Base-by-base conservation (phyloP, 106 monocot genomes). In the Apostasia ramifera region DNA sequence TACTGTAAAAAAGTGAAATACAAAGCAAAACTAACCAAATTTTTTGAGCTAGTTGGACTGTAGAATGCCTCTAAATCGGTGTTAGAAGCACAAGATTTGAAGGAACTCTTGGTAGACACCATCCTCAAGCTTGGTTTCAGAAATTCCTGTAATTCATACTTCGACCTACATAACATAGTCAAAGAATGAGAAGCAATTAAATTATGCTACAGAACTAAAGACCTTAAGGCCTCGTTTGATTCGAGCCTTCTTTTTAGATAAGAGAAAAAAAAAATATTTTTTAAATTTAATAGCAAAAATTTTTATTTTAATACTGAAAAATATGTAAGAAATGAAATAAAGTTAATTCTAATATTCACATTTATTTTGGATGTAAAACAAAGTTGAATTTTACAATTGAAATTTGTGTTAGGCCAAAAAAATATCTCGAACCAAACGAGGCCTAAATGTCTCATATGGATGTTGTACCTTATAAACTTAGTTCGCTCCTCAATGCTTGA, bases 61-160 rank as follows among this genome's bases (percentile, higher is more conserved):
- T 57, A 74, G 63, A n/a, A 47, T 13, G 66, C 76, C 50, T 73
- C 61, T 2, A 70, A 51, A 71, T 77, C 71, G 47, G 70, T 80
- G 57, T 70, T 70, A 61, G 83, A 86, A 67, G 78, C 77, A 66
- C 65, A 62, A 47, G 71, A 69, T 66, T 70, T 63, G 66, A 83
- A 75, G 73, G 88, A 88, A 47, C 72, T 73, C 63, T 71, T 83
- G 48, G 88, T 77, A 71, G 94, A 91, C 61, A 83, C 77, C 67
- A 94, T 81, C 3, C 91, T 78, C 66, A 94, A 67, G 74, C 91
- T 91, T 81, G 94, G 91, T 59, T 88, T 91, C 68, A 94, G 26
- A 83, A 94, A 94, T 60, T 94, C 88, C 80, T 94, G 94, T 37
- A 83, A 63, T 63, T 91, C 85, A 55, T 94, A 94, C 68, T 94